Base-by-base conservation (phyloP, 1,284 basidiomycete species). In the Ganoderma lingzhi region DNA sequence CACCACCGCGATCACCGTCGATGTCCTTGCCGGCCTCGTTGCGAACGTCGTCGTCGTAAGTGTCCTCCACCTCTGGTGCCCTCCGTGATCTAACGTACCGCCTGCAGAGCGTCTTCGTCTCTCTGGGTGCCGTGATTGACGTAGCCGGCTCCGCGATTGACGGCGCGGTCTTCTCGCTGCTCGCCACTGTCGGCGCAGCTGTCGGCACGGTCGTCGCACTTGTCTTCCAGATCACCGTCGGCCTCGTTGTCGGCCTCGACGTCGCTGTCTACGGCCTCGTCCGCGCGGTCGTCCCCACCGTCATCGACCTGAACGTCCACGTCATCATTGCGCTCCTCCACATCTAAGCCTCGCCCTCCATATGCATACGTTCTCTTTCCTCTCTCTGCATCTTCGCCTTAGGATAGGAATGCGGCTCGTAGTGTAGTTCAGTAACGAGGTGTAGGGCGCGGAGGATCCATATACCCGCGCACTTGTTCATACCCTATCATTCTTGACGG, bases 121-220 rank as follows among this genome's bases (percentile, higher is more conserved):
- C 82, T 28, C 70, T 84, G 64, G 76, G 75, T n/a, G 76, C 76
- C 28, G 78, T 84, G 65, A 75, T 85, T 30, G 75, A 77, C 41
- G 67, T 84, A 32, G 79, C 80, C 48, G 75, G 71, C 56, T 65
- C 70, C 23, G 74, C 75, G 28, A 72, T 79, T 58, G 65, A 71
- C 35, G 63, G 71, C 6, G 76, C 76, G 19, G 68, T 84, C 56
- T 58, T 73, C n/a, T 62, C 68, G 12, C 45, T 80, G 17, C 73
- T 84, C 56, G 65, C 61, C 30, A 72, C 64, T n/a, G 78, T 85
- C 44, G 78, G 78, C 19, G 72, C 70, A 48, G 69, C 81, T 66
- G 69, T 80, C 62, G 79, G 78, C 48, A 37, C 39, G 62, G 63
- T 81, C 12, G 70, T 84, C 35, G 68, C 67, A 15, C 69, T 73